Percentiles rank a stretch among this genome's conserved stretches.
Conservation (phyloP, 768 basidiomycete genomes). For the Vishniacozyma victoriae region DNA sequence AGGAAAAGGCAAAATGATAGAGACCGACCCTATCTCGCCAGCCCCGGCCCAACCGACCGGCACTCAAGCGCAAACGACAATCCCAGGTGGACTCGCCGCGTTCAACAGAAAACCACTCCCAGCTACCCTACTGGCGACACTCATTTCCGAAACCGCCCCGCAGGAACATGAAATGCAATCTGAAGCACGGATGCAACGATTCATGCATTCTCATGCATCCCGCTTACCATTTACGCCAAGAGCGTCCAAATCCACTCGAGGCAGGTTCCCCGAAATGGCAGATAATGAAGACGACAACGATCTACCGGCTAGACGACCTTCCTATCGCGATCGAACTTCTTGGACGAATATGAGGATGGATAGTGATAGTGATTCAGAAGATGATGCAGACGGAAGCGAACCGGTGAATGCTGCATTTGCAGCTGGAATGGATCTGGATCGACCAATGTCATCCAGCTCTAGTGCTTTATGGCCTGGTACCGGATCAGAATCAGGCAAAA, state of each 20-base stretch:
- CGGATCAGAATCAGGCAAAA: constrained; percentile 19
- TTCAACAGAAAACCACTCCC: constrained; percentile 37
- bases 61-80: too few species aligned
- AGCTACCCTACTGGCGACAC: constrained; percentile 30
- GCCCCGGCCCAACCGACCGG: constrained; percentile 11
- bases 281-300: constrained; percentile 41
- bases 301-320: constrained; percentile 1
- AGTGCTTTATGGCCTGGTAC: constrained; percentile 6
- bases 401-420: constrained; percentile 39
- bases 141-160: constrained; percentile 34
- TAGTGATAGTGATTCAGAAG: constrained; percentile 25
- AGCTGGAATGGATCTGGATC: constrained; percentile 42
- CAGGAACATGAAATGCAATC: constrained; percentile 39
- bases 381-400: constrained; percentile 11
- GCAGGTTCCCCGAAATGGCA: constrained; percentile 38
- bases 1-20: constrained; percentile 36
- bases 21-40: constrained; percentile 1
- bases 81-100: too few species aligned
- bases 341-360: constrained; percentile 10
- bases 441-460: constrained; percentile 19
- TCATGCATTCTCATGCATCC: constrained; percentile 30
- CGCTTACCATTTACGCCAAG: constrained; percentile 36
- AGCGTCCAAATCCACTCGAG: constrained; percentile 21
- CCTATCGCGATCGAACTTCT: constrained; percentile 21
- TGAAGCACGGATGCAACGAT: constrained; percentile 36